Conservation (phyloP, 805 yeast species). For the Henningerozyma blattae region DNA sequence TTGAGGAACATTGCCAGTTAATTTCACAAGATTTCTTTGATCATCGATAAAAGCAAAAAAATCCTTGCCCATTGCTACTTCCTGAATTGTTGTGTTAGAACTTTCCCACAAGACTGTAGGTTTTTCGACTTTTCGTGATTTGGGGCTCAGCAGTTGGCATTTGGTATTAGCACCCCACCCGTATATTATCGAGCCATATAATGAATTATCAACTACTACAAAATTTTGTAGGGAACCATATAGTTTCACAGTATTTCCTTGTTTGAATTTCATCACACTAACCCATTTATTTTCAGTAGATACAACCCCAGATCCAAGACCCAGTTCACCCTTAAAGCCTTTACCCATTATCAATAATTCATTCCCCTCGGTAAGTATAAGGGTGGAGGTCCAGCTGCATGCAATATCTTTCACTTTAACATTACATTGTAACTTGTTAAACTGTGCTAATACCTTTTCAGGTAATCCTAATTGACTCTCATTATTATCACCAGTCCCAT, state of each 20-base stretch:
- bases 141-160: constrained; percentile 31
- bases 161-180: constrained; percentile 45
- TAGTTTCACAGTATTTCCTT: constrained; percentile 3
- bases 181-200: constrained; percentile 18
- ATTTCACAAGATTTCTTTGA: constrained; percentile 5
- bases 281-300: constrained; percentile 1
- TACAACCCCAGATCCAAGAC: constrained; percentile 28
- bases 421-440: not conserved
- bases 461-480: too few species aligned
- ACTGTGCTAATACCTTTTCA: not conserved
- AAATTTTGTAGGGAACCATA: constrained; percentile 30
- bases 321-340: constrained; percentile 70
- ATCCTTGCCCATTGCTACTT: constrained; percentile 21
- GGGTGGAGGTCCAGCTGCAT: constrained; percentile 75
- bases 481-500: constrained; percentile 48
- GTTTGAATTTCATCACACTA: constrained; percentile 6
- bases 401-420: constrained; percentile 34
- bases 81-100: constrained; percentile 2
- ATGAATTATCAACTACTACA: constrained; percentile 68
- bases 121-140: constrained; percentile 6
- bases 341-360: constrained; percentile 43
- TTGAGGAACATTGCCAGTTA: constrained; percentile 12
- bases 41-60: constrained; percentile 12
- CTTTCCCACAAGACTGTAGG: constrained; percentile 12
- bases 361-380: constrained; percentile 32